These are phyloP conservation scores for Saccharomyces mikatae DNA, from an alignment of 805 yeast species.

Conservation along the genomic window DNA sequence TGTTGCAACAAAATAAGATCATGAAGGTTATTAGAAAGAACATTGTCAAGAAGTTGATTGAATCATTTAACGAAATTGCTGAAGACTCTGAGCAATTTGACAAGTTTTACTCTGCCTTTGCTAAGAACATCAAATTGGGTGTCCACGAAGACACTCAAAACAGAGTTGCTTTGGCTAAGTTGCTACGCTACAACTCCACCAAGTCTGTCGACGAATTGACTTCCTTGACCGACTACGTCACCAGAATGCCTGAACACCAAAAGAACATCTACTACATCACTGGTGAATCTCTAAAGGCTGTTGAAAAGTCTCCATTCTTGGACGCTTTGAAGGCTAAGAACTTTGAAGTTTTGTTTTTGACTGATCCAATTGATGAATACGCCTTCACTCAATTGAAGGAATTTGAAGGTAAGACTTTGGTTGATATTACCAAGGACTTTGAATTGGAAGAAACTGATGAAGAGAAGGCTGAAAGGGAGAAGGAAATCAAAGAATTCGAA, in stretches of 20 bases:
- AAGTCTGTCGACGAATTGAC: constrained; percentile 91
- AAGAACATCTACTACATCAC: constrained; percentile 98
- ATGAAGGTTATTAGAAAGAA: constrained; percentile 98
- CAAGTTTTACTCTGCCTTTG: constrained; percentile 95
- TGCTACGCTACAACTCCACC: constrained; percentile 94
- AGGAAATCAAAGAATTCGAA: constrained; percentile 86
- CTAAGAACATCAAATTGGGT: constrained; percentile 97
- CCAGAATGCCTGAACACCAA: constrained; percentile 99
- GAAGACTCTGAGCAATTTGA: constrained; percentile 98
- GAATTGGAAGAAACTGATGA: constrained; percentile 98
- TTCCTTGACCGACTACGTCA: constrained; percentile 92
- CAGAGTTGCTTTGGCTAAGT: constrained; percentile 91
- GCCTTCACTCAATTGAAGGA: constrained; percentile 99
- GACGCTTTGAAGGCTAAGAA: constrained; percentile 97
- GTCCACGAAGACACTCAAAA: constrained; percentile 98
- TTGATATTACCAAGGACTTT: constrained; percentile 97
- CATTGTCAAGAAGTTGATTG: constrained; percentile 95
- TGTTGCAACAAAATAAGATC: constrained; percentile 99
- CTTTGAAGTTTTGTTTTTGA: constrained; percentile 95
- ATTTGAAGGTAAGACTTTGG: constrained; percentile 97
- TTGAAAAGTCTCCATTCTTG: constrained; percentile 98
- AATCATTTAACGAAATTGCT: constrained; percentile 98
- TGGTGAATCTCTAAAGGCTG: constrained; percentile 96
- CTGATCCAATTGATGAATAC: constrained; percentile 99
- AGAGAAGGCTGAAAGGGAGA: constrained; percentile 91